Base-by-base conservation (phyloP, 1,139 yeast species). In the Candida gigantensis region DNA sequence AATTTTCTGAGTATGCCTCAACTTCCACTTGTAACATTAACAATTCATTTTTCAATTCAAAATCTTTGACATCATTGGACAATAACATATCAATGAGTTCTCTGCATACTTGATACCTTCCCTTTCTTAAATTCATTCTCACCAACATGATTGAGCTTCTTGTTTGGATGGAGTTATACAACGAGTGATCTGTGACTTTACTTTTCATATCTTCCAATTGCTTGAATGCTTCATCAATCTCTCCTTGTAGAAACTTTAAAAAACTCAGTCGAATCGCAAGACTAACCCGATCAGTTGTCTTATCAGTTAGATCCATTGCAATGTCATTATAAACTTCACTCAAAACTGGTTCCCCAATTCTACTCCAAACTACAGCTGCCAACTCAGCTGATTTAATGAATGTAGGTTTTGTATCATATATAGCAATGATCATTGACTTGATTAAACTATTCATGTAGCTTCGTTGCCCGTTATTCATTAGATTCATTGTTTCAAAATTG, bases 401-500 rank as follows among this genome's bases (percentile, higher is more conserved):
- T 1, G 72, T 50, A 1, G 47, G 34, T 9, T 60, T 60, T 25
- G 46, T 35, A 39, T 65, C 68, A 46, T 75, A 68, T 42, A 74
- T 67, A 2, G 84, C 67, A 15, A 81, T 65, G 50, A 71, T 79
- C 2, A 68, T 60, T 0, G 85, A 74, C 44, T 79, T 78, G 5
- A 74, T 60, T 19, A 80, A 52, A 35, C 78, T 73, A 42, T 81
- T 85, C 37, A 79, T 54, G 10, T 74, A 72, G 10, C 56, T 56
- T 9, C 60, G 51, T 0, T 69, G 76, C 1, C 84, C 84, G 41
- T 68, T 72, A 30, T 73, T 52, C 57, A 81, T 61, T 16, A 68
- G 51, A 39, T 78, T 79, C 2, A 74, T 54, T 0, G 81, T 77
- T 47, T 81, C 85, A 45, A 76, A 75, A 48, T 79, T 82, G 50